Base-by-base conservation (phyloP, 192 early-diverging fungal species). In the Pilaira anomala region DNA sequence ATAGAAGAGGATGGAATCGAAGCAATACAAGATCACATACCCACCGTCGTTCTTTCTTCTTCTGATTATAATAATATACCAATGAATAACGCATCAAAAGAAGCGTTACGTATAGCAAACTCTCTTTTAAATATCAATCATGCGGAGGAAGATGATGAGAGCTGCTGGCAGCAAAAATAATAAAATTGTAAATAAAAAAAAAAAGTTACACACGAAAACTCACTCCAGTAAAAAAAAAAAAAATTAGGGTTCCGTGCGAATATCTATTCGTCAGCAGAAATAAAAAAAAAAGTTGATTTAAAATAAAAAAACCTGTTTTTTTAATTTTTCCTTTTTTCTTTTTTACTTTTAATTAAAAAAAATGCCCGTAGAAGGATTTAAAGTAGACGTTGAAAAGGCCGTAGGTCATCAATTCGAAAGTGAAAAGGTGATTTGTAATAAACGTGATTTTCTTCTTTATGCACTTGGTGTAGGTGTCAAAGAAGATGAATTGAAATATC, bases 401-500 rank as follows among this genome's bases (percentile, higher is more conserved):
- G 83, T 82, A 49, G 85, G 83, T 12, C 77, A 68, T 60, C 46
- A 77, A 53, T 75, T 66, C 42, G 60, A 51, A 3, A 66, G 74
- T 9, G 77, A 76, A 22, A 46, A 62, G 22, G 50, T 53, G 18
- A 58, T 64, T 19, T 58, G 56, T 40, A 58, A 85, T 63, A 63
- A 79, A 8, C 72, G 89, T 18, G 89, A 91, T 62, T 65, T 86
- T 13, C 78, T 90, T 36, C 76, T 91, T 21, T 91, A 91, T 46
- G 85, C 87, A 8, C 61, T 89, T 18, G 82, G 85, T 11, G 78
- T 90, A 30, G 85, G 85, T 13, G 76, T 83, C 56, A 68, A 70
- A 19, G 72, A 74, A 36, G 75, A 78, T 13, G 88, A 91, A 46
- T 77, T 85, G 9, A 75, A 80, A 48, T 91, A 76, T 63, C 76